Conservation (phyloP, 1,284 basidiomycete genomes). For the Puccinia polysora region DNA sequence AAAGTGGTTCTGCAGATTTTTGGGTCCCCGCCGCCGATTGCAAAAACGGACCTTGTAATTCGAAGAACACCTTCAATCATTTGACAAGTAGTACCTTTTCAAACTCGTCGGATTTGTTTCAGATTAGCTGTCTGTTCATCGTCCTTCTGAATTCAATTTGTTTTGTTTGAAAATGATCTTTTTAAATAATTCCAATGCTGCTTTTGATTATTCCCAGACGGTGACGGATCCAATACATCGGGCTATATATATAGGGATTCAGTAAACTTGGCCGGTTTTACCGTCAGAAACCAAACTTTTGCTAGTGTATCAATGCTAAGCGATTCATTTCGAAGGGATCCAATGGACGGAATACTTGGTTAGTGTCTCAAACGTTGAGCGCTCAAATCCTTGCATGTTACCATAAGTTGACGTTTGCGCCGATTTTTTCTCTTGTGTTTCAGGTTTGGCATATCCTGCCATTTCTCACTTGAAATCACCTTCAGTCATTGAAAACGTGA, state of each 20-base stretch:
- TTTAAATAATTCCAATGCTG: too few relatives aligned
- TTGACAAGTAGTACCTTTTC: conserved; percentile 9
- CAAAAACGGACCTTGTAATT: conserved; percentile 9
- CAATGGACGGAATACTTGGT: conserved; percentile 37
- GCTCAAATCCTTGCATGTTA: neutral
- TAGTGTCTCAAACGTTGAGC: neutral
- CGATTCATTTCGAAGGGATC: conserved; percentile 10
- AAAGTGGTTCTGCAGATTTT: conserved; percentile 33
- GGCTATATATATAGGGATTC: conserved; percentile 12
- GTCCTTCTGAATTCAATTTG: neutral
- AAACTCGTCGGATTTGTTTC: neutral
- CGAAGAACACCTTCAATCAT: conserved; percentile 27
- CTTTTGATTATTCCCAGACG: conserved; percentile 17
- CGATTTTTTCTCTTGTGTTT: neutral
- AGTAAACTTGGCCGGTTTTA: conserved; percentile 19
- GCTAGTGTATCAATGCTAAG: conserved; percentile 25
- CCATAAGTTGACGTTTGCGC: too few relatives aligned
- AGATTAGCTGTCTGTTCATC: conserved; percentile 16
- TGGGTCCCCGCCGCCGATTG: conserved; percentile 32
- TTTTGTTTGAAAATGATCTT: neutral
- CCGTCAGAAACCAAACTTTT: conserved; percentile 27
- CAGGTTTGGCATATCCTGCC: conserved; percentile 36
- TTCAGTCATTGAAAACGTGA: conserved; percentile 25
- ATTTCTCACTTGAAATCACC: conserved; percentile 31
- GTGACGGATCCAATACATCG: conserved; percentile 38